Evolutionary conservation across 371 early-diverging fungal genomes (phyloP), one percentile per base, ranked within the genome.

Genomic region (Dinochytrium kinnereticum): DNA sequence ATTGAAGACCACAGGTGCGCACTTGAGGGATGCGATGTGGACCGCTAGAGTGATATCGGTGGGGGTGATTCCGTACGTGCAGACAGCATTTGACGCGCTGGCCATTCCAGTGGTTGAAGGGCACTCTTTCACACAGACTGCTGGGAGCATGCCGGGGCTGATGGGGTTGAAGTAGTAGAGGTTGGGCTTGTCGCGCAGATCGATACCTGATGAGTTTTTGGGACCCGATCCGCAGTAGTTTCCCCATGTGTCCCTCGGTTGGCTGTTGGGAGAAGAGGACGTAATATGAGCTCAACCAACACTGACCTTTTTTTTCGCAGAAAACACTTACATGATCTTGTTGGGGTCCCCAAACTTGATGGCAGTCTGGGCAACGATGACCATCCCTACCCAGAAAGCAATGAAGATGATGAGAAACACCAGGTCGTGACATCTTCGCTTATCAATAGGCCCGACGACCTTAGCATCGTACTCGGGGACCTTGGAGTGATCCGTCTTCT

Each of bases 301-400:
- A 26, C 15, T 17, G n/a, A 1, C 31, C 55, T 19, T 24, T 28
- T 13, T 39, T 51, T 40, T 26, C 28, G 17, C 50, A 34, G 1
- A 61, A 68, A 49, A 2, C 30, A 59, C 79, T 78, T 70, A 83
- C 81, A 78, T 28, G 24, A 83, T 71, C 36, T 34, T 28, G 1
- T 38, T 36, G 26, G 77, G 75, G 57, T 81, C 75, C 3, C 83
- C 83, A 44, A 77, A 71, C 31, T 65, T 66, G 39, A 83, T 36
- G n/a, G 80, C 80, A 28, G 68, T 75, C 1, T 53, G 39, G 39
- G 80, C 81, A 3, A 83, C 74, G 24, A 79, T 37, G 30, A 57
- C 61, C 83, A 83, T 83, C 15, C 78, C 83, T 49, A 64, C 68
- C 83, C 83, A 83, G 73, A 70, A 80, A 19, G 74, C 71, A 17